Evolutionary conservation across 805 yeast species (phyloP).

Genomic region (Pichia insulana): DNA sequence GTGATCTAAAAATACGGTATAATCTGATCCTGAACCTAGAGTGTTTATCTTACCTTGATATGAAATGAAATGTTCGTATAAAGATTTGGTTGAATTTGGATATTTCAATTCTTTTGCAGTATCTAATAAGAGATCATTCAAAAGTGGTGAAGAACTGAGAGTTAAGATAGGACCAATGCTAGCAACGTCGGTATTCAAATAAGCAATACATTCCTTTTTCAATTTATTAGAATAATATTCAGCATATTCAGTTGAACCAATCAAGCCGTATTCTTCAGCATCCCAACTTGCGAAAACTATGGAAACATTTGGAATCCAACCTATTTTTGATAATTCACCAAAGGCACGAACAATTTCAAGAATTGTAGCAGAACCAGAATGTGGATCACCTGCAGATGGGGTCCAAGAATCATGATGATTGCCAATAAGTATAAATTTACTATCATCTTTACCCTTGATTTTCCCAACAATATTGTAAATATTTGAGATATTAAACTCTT

Average conservation of each 20-base stretch:
- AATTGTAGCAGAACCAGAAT: constrained; percentile 59
- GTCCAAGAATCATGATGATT: constrained; percentile 81
- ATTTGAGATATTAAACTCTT: constrained; percentile 52
- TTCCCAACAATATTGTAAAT: constrained; percentile 57
- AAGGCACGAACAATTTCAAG: constrained; percentile 57
- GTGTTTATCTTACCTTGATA: constrained; percentile 31
- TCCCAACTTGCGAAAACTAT: constrained; percentile 74
- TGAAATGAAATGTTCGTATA: constrained; percentile 30
- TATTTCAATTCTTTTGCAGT: constrained; percentile 37
- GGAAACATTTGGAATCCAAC: constrained; percentile 70
- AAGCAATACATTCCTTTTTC: constrained; percentile 48
- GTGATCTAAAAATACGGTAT: constrained; percentile 50
- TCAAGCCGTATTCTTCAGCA: constrained; percentile 63
- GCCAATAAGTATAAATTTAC: constrained; percentile 54
- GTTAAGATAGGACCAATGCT: constrained; percentile 45
- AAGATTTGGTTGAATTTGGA: constrained; percentile 31
- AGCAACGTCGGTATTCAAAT: constrained; percentile 63
- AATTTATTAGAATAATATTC: constrained; percentile 46
- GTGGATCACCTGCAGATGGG: constrained; percentile 73
- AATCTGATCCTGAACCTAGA: constrained; percentile 69
- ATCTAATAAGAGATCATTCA: constrained; percentile 38
- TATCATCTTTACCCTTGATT: constrained; percentile 43
- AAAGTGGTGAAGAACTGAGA: constrained; percentile 51
- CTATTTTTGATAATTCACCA: constrained; percentile 39
- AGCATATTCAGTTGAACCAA: constrained; percentile 76